Evolutionary conservation across 108 stramenopile species (phyloP), one percentile per base, ranked within the genome.

Genomic region (Cyclostephanos invisitatus): DNA sequence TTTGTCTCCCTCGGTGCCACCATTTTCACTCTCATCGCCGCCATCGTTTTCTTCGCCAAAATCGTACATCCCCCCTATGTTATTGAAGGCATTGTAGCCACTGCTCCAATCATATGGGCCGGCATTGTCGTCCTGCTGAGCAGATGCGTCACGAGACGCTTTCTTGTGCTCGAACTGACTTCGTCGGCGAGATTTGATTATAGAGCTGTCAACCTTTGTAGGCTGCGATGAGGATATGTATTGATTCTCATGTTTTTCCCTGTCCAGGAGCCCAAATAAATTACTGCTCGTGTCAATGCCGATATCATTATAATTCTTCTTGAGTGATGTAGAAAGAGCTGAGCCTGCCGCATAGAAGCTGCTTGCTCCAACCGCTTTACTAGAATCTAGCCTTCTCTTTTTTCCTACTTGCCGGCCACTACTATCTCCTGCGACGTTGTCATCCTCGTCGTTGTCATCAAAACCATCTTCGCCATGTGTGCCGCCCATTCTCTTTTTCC

Each of bases 51-150:
- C 37, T 27, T 64, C 61, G 18, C 46, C 60, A 56, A 40, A 53
- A 29, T 70, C 73, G 44, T 80, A 80, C 79, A 80, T 80, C 35
- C 73, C 61, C 11, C 64, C 79, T 20, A 80, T 51, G 42, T 73
- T 65, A 48, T 80, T 80, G 18, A 73, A 80, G 21, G 65, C 68
- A 51, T 81, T 64, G 29, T 81, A 74, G 17, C 73, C 71, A 24
- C 40, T 66, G 5, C 50, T 32, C 9, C 48, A 44, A 53, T 36
- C 37, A 20, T 17, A 17, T 22, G 17, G 2, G n/a, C 2, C 5
- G 35, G 15, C 5, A 38, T 7, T 0, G 3, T 18, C 38, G 2
- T 22, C 60, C 36, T 61, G 11, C 36, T 38, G 29, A 3, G 36
- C 50, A 37, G 62, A 38, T 67, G 50, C 29, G 22, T 18, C 1